Evolutionary conservation across 257 asterid genomes (phyloP).

Genomic region (Parsonsia alboflavescens): DNA sequence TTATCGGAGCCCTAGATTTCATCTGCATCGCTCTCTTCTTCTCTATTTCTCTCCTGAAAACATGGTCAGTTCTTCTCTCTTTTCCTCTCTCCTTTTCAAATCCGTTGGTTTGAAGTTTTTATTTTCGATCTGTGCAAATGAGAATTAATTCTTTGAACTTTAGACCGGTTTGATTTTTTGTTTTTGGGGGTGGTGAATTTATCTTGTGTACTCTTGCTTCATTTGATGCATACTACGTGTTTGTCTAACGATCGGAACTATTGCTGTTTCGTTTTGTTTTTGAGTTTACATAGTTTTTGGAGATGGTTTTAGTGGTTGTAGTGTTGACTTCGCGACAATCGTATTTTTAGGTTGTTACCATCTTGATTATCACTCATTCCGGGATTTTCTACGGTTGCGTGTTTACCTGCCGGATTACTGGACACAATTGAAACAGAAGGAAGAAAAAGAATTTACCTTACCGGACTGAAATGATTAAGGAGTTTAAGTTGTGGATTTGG

Average conservation of each 20-base stretch:
- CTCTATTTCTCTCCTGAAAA: constrained; percentile 10
- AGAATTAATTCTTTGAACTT: too few relatives aligned
- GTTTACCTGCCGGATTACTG: background rate
- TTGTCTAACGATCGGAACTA: background rate
- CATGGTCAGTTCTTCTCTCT: constrained; percentile 22
- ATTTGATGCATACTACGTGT: constrained; percentile 1
- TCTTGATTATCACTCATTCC: too few relatives aligned
- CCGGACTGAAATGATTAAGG: background rate
- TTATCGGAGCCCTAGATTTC: constrained; percentile 36
- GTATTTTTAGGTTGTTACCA: background rate
- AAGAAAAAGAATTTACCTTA: background rate
- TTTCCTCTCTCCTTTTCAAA: background rate
- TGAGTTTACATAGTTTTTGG: background rate
- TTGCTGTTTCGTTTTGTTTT: background rate
- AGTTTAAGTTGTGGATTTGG: background rate
- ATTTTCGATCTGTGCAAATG: background rate
- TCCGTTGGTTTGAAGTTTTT: background rate
- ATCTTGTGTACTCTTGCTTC: constrained; percentile 17
- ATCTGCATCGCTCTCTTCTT: constrained; percentile 23
- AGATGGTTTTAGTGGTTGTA: background rate
- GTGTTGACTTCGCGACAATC: background rate
- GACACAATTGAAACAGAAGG: background rate
- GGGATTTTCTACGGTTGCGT: background rate
- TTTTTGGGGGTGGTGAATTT: constrained; percentile 6
- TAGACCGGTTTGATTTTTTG: background rate